Evolutionary conservation across 805 yeast species (phyloP), one percentile per base, ranked within the genome.

Genomic region (Blastobotrys peoriensis): DNA sequence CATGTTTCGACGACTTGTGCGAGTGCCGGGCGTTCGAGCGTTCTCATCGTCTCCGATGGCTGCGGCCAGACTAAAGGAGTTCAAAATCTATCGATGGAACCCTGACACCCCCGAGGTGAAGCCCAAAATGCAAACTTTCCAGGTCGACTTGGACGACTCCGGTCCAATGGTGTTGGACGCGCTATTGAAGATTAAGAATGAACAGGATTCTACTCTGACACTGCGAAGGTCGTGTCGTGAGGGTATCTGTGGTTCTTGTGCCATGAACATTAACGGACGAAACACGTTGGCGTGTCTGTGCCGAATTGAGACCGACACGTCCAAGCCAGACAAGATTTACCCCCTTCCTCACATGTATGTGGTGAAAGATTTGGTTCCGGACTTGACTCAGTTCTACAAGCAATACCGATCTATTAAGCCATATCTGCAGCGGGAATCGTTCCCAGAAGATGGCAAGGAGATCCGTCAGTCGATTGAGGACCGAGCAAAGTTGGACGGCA

Each of bases 101-200:
- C 98, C 98, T 45, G 98, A 93, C 65, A 79, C 86, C 41, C 98
- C 98, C 42, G 88, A 86, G 56, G 81, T 78, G 55, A 86, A 89
- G 74, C 98, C 98, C 48, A 71, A 74, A 53, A 76, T 93, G 78
- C 82, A 86, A 69, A 75, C 76, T 51, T 93, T 84, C 70, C 74
- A 86, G 55, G 75, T 93, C 40, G 95, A 93, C 66, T 76, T 93
- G 65, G 83, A 88, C 70, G 71, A 81, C 42, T 86, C 96, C 70
- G 98, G 98, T 52, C 98, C 98, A 46, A 93, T 93, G 98, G 84
- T 93, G 42, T 74, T 93, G 61, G 98, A 93, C 68, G 98, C 98
- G 21, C 69, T 93, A 48, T 68, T 93, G 55, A 89, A 89, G 70
- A 88, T 93, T 69, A 93, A 93, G 70, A 88, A 91, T 67, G 98